Conservation (phyloP, 129 eudicot genomes). For the Artemisia tridentata region DNA sequence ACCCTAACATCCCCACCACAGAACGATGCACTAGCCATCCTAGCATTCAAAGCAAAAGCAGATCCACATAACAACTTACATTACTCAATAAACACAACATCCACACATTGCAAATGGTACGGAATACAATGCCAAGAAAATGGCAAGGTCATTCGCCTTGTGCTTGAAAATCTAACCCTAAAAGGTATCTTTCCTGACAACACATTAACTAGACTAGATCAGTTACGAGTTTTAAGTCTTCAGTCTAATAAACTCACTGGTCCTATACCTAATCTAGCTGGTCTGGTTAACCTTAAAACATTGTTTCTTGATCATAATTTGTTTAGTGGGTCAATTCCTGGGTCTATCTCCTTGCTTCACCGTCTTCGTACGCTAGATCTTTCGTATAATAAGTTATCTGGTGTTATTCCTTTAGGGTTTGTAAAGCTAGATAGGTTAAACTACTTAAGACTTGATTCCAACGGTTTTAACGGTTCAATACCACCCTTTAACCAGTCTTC, state of each 20-base stretch:
- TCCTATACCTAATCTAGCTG: constrained; percentile 70
- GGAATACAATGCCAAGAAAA: constrained; percentile 57
- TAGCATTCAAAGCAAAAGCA: constrained; percentile 73
- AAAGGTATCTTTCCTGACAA: constrained; percentile 55
- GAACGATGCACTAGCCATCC: constrained; percentile 47
- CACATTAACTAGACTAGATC: constrained; percentile 57
- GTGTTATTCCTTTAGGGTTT: constrained; percentile 40
- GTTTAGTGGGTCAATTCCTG: constrained; percentile 61
- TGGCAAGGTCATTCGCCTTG: constrained; percentile 42
- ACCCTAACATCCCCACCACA: constrained; percentile 14
- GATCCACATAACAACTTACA: constrained; percentile 48
- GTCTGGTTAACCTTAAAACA: constrained; percentile 56
- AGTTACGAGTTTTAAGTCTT: constrained; percentile 76
- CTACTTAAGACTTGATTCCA: constrained; percentile 63
- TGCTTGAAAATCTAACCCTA: constrained; percentile 44
- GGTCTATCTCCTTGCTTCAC: constrained; percentile 58
- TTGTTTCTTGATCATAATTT: constrained; percentile 62
- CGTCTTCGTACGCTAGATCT: constrained; percentile 74
- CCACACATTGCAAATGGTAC: constrained; percentile 61
- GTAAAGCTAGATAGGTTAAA: constrained; percentile 43
- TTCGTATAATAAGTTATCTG: constrained; percentile 61
- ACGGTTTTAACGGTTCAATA: constrained; percentile 64
- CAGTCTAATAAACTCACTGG: constrained; percentile 80
- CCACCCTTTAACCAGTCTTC: constrained; percentile 69
- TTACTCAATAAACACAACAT: constrained; percentile 32